These are phyloP conservation scores for Cryptococcus sp. DNA, from an alignment of 1,284 basidiomycete species.

Conservation along the genomic window DNA sequence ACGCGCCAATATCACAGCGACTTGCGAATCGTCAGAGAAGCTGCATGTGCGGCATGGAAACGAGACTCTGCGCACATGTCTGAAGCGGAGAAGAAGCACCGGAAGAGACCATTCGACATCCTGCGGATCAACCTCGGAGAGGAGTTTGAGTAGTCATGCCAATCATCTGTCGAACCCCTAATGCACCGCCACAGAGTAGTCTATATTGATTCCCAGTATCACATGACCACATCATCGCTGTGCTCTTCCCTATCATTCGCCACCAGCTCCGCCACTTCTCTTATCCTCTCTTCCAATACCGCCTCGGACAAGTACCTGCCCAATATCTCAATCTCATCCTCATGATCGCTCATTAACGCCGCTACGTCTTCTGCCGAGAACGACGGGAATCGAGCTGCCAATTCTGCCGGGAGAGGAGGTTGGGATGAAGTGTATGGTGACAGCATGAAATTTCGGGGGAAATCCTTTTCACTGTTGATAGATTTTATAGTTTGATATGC, in stretches of 20 bases:
- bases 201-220: neutral
- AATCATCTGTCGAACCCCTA: neutral
- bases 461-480: constrained; percentile 24
- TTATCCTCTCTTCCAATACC: constrained; percentile 37
- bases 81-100: too few relatives aligned
- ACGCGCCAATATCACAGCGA: too few relatives aligned
- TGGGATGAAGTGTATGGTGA: constrained; percentile 37
- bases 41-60: too few relatives aligned
- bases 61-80: too few relatives aligned
- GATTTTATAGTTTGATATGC: constrained; percentile 38
- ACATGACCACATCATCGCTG: constrained; percentile 15
- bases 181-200: neutral
- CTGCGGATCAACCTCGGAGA: too few relatives aligned
- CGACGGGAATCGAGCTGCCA: constrained; percentile 47
- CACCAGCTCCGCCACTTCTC: constrained; percentile 36
- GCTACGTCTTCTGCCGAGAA: constrained; percentile 36
- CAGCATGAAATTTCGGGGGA: constrained; percentile 36
- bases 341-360: constrained; percentile 43
- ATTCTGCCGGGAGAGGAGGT: constrained; percentile 34
- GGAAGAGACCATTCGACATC: too few relatives aligned
- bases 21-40: too few relatives aligned
- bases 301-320: constrained; percentile 29
- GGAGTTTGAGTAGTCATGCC: neutral
- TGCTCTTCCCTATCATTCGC: constrained; percentile 25
- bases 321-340: constrained; percentile 41